Evolutionary conservation across 2,329 filamentous ascomycete species (phyloP), one percentile per base, ranked within the genome.

Genomic region (Aspergillus chevalieri): DNA sequence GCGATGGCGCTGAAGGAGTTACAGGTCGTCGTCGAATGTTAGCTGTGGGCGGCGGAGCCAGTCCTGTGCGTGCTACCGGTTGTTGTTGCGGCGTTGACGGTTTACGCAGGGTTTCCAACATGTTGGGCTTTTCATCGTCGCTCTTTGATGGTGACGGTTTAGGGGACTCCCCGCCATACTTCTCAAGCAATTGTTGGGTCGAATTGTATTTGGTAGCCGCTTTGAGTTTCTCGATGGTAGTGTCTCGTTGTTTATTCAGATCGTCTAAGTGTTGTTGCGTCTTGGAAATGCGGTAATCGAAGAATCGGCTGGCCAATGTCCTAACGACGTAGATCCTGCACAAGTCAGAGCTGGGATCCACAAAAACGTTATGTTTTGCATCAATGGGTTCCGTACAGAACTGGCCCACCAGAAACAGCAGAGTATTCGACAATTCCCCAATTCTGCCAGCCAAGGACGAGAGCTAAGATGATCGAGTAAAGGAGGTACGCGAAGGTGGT

Each of bases 171-270:
- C 83, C 87, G 33, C 90, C 91, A 67, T 98, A 98, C 63, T 97
- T 98, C 63, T 97, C 89, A 9, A 98, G 80, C 52, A 98, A 73
- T 65, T 96, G 84, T 63, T 94, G 83, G 1, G 93, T 98, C 28
- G 91, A 93, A 70, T 97, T 89, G 73, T 96, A 98, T 68, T 88
- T 95, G 30, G 93, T 98, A 22, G 91, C 91, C 51, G 86, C 84
- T 72, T 98, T 98, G 55, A 98, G 82, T 71, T 91, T 91, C 66
- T 95, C 86, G 57, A 98, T 97, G 2, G 91, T 95, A 60, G 83
- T 83, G 51, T 87, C 83, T 47, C 92, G 84, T 68, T 96, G 87
- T 47, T 83, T 81, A 61, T 91, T 83, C 33, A 91, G 79, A 17
- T 81, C 81, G 59, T 92, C 86, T 26, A 97, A 78, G 38, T 85